Base-by-base conservation (phyloP, 2,329 filamentous ascomycete genomes). In the Penicillium sclerotigenum region DNA sequence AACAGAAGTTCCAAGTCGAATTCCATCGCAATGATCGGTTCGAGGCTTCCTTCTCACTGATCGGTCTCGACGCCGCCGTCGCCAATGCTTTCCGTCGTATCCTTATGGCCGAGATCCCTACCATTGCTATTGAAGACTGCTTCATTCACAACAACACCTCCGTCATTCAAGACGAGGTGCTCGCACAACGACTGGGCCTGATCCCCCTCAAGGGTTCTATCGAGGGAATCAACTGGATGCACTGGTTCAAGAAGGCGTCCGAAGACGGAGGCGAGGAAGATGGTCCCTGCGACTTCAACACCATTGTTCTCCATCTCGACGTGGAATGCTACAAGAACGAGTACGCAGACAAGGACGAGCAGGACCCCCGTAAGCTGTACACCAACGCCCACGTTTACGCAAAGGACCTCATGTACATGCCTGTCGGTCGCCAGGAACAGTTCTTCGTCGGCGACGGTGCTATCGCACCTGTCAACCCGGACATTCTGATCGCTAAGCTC, bases 81-180 rank as follows among this genome's bases (percentile, higher is more conserved):
- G 91, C 94, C 70, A 99, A 99, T 74, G 94, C 95, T 70, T 96
- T 97, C 80, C 91, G 94, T 59, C 91, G 94, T 67, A 97, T 97
- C 68, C 83, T 97, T 68, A 88, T 99, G 74, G 84, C 93, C 65
- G 95, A 99, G 79, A 89, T 99, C 51, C 91, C 93, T 18, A 94
- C 91, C 2, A 83, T 99, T 43, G 94, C 95, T 64, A 92, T 99
- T 68, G 94, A 99, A 80, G 87, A 86, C 60, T 90, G 96, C 71
- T 99, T 89, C 77, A 87, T 97, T 62, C 84, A 90, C 72, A 95
- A 97, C 80, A 99, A 99, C 80, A 97, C 93, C 48, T 96, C 91
- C 5, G 91, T 99, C 34, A 94, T 99, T 68, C 93, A 97, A 74
- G 94, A 99, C 72, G 94, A 99, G 79, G 93, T 99, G 5, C 86